These are phyloP conservation scores for Wickerhamomyces pijperi DNA, from an alignment of 805 yeast genomes.

Conservation along the genomic window DNA sequence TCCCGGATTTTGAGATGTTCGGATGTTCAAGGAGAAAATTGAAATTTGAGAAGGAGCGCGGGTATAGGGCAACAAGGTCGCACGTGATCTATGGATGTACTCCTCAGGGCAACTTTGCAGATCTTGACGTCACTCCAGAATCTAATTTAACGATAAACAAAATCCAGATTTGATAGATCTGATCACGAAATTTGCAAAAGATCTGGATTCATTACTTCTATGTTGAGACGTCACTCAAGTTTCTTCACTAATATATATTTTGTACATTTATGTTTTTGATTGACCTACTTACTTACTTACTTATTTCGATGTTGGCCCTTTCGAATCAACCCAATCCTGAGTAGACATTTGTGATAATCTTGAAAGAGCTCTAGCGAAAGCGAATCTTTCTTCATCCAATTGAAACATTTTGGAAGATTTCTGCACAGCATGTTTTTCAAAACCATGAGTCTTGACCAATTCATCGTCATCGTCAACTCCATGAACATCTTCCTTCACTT, in stretches of 20 bases:
- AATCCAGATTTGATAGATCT: no score
- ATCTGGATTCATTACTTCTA: no score
- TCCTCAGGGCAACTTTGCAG: no score
- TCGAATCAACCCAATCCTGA: slow-evolving; percentile 70
- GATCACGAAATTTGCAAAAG: no score
- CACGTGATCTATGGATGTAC: no score
- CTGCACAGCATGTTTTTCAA: slow-evolving; percentile 61
- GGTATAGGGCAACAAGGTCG: not conserved
- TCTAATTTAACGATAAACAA: no score
- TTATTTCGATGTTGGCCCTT: not conserved
- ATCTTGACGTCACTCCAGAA: no score
- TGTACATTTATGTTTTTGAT: no score
- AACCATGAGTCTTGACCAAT: slow-evolving; percentile 65
- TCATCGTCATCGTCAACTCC: slow-evolving; percentile 30
- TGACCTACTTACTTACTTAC: no score
- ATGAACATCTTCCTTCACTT: slow-evolving; percentile 6
- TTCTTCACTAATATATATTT: no score
- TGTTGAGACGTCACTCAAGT: no score
- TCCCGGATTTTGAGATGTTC: not conserved
- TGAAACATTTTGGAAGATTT: slow-evolving; percentile 69
- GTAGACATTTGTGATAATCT: slow-evolving; percentile 91
- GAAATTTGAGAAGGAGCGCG: not conserved
- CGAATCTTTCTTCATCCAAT: slow-evolving; percentile 90
- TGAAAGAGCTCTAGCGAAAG: slow-evolving; percentile 89
- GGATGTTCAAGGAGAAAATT: not conserved